Evolutionary conservation across 768 basidiomycete species (phyloP), one percentile per base, ranked within the genome.

Genomic region (Amanita pseudoporphyria): DNA sequence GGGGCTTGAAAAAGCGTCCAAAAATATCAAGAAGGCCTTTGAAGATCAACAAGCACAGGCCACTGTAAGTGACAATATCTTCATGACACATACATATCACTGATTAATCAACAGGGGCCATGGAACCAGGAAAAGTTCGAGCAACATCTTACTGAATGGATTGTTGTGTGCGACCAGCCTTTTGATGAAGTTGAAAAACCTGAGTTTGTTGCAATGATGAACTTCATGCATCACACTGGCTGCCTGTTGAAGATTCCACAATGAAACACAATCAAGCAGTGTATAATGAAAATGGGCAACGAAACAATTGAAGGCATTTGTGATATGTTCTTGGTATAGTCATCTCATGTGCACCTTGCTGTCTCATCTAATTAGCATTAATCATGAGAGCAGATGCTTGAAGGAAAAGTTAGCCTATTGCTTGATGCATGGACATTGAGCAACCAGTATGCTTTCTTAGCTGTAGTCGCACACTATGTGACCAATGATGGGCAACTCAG

Each of bases 241-340:
- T 5, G 43, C 2, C 2, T 13, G 3, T 2, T 46, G 3, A 19
- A 46, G 18, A 5, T 46, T 24, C 45, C 45, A 2, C 3, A 16
- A 7, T 30, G n/a, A 5, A 9, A 46, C 3, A 30, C 6, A 5
- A 18, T 46, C 3, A 30, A 19, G 31, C 6, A 18, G 2, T 13
- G 30, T 7, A 16, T 46, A n/a, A n/a, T n/a, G n/a, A n/a, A n/a
- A n/a, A n/a, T n/a, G n/a, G n/a, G n/a, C n/a, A n/a, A n/a, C n/a
- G n/a, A n/a, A n/a, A 44, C 41, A 2, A 49, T 59, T 43, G 56
- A 54, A 9, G 45, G 30, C 5, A 55, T 32, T 0, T 43, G 49
- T 32, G 19, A 24, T n/a, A n/a, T n/a, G n/a, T n/a, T n/a, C n/a
- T n/a, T n/a, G n/a, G n/a, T n/a, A n/a, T n/a, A n/a, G n/a, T n/a